Conservation (phyloP, 306 rosid genomes). For the Prunus fruticosa region DNA sequence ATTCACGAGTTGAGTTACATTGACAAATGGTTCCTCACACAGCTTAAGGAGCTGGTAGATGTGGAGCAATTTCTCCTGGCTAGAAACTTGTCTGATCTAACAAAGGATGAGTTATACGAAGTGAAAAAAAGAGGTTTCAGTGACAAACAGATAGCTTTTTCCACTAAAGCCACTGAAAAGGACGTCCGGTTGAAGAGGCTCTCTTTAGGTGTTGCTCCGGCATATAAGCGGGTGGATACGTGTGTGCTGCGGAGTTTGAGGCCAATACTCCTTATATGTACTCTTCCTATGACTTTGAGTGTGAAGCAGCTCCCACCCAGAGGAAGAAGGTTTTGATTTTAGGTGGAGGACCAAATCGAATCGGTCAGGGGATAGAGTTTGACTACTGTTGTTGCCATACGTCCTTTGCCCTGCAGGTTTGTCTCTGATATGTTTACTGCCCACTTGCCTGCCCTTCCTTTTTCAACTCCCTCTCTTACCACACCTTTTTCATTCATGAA, state of each 20-base stretch:
- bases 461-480: background rate
- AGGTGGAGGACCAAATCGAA: constrained; percentile 98
- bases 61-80: constrained; percentile 75
- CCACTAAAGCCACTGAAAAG: constrained; percentile 76
- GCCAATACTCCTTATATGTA: constrained; percentile 98
- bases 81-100: constrained; percentile 53
- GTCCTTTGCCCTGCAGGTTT: constrained; percentile 90
- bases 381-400: constrained; percentile 98
- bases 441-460: background rate
- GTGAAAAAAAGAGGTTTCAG: constrained; percentile 95
- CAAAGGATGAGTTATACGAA: constrained; percentile 69
- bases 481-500: background rate
- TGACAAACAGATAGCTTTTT: constrained; percentile 94
- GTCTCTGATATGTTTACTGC: constrained; percentile 1
- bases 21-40: constrained; percentile 92
- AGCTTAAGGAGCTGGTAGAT: constrained; percentile 79
- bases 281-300: constrained; percentile 95
- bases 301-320: constrained; percentile 88
- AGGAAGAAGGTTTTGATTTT: constrained; percentile 83
- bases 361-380: constrained; percentile 99
- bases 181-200: constrained; percentile 69
- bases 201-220: constrained; percentile 67
- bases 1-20: constrained; percentile 73
- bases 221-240: constrained; percentile 92
- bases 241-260: constrained; percentile 99